Evolutionary conservation across 2,329 filamentous ascomycete species (phyloP).

Genomic region (Nigrospora oryzae): DNA sequence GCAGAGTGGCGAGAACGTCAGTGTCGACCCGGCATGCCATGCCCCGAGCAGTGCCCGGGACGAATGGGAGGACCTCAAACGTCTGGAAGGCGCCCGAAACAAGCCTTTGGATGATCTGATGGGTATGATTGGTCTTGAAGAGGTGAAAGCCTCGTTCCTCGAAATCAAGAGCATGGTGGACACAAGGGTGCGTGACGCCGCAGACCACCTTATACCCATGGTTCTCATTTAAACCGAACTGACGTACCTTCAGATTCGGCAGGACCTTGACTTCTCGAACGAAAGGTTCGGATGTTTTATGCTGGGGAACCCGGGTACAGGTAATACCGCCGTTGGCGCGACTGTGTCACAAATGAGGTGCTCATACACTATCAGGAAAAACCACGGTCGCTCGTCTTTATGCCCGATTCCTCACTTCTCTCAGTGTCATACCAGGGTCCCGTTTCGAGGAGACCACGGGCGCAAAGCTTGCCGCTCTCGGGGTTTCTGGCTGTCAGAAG

Average conservation of each 20-base stretch:
- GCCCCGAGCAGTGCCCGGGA: conserved; percentile 23
- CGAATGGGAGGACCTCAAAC: conserved; percentile 58
- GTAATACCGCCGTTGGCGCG: conserved; percentile 24
- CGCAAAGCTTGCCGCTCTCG: conserved; percentile 53
- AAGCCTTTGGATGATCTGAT: conserved; percentile 54
- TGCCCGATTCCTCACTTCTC: conserved; percentile 52
- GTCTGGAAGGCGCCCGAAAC: conserved; percentile 39
- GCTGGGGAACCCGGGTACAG: conserved; percentile 69
- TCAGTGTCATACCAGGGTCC: conserved; percentile 53
- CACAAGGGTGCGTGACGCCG: conserved; percentile 20
- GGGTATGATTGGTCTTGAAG: conserved; percentile 62
- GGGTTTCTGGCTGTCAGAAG: conserved; percentile 48
- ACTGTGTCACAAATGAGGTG: neutral
- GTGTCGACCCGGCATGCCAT: too few relatives aligned
- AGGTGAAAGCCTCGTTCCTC: conserved; percentile 58
- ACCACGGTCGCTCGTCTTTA: conserved; percentile 70
- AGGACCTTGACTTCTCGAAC: conserved; percentile 41
- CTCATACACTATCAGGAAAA: conserved; percentile 39
- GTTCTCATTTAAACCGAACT: neutral
- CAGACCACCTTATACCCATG: too few relatives aligned
- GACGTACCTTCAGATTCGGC: conserved; percentile 29
- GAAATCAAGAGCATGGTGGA: conserved; percentile 57
- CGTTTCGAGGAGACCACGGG: conserved; percentile 61
- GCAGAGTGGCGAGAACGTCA: too few relatives aligned
- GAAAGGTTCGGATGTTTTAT: conserved; percentile 57